phyloP scores from a whole-genome alignment of 129 eudicot species.

The Apium graveolens region DNA sequence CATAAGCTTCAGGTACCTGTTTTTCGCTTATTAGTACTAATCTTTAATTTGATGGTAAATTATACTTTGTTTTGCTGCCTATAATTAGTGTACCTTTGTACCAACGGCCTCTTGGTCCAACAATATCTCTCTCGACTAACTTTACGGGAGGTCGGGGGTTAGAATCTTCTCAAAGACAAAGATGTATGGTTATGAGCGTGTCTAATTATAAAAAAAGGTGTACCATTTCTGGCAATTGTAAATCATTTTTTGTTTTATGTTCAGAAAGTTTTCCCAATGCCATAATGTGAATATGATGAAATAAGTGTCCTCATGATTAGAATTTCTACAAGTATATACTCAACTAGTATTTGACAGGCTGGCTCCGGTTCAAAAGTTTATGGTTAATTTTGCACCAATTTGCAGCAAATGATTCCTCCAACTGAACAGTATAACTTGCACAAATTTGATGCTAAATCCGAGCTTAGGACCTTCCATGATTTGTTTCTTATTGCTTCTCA shows the following conservation, averaged over 20 bases:
- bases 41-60: not conserved
- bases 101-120: too few species aligned
- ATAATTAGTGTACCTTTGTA: not conserved
- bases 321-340: not conserved
- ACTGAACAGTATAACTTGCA: not conserved
- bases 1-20: constrained; percentile 36
- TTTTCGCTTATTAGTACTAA: not conserved
- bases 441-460: not conserved
- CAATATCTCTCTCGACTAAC: too few species aligned
- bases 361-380: not conserved
- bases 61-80: not conserved
- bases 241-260: too few species aligned
- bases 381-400: not conserved
- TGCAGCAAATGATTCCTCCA: not conserved
- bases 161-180: too few species aligned
- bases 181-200: too few species aligned
- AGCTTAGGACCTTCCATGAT: not conserved
- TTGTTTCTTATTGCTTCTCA: not conserved
- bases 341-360: not conserved
- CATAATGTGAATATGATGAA: not conserved
- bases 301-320: not conserved
- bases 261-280: not conserved
- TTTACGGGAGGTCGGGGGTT: too few species aligned
- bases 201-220: not conserved
- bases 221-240: not conserved